Percentiles rank a stretch among this genome's conserved stretches.
These are phyloP conservation scores for Hibiscus trionum DNA, from an alignment of 345 rosid species.

Conservation along the genomic window DNA sequence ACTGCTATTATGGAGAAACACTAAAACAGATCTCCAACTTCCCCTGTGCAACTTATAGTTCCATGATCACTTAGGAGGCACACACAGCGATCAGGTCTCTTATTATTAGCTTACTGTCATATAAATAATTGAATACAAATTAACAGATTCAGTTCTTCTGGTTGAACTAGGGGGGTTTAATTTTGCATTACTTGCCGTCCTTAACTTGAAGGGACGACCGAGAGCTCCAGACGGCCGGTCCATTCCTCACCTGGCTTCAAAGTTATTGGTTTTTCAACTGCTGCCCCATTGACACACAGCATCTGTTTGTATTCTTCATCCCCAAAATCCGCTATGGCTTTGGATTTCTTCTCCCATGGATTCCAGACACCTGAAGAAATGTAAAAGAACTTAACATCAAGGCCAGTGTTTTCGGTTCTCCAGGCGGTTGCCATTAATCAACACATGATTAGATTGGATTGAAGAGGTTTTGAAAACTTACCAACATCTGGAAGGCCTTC, in stretches of 20 bases:
- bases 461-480: slow-evolving; percentile 23
- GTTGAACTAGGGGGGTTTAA: neutral
- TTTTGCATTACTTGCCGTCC: neutral
- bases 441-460: neutral
- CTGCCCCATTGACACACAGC: slow-evolving; percentile 88
- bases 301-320: slow-evolving; percentile 90
- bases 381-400: neutral
- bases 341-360: slow-evolving; percentile 99
- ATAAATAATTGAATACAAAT: neutral
- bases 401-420: neutral
- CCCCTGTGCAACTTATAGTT: slow-evolving; percentile 2
- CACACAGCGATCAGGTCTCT: neutral
- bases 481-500: slow-evolving; percentile 92
- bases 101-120: neutral
- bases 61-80: neutral
- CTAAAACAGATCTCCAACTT: slow-evolving; percentile 8
- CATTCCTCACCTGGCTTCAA: slow-evolving; percentile 94
- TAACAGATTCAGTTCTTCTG: neutral
- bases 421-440: no score
- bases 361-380: slow-evolving; percentile 74
- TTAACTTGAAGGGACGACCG: slow-evolving; percentile 46
- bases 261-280: slow-evolving; percentile 69
- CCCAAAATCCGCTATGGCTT: slow-evolving; percentile 58
- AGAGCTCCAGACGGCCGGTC: slow-evolving; percentile 78
- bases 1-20: slow-evolving; percentile 8